phyloP scores from a whole-genome alignment of 225 moss, liverwort and hornwort species.

The Marchantia polymorpha region DNA sequence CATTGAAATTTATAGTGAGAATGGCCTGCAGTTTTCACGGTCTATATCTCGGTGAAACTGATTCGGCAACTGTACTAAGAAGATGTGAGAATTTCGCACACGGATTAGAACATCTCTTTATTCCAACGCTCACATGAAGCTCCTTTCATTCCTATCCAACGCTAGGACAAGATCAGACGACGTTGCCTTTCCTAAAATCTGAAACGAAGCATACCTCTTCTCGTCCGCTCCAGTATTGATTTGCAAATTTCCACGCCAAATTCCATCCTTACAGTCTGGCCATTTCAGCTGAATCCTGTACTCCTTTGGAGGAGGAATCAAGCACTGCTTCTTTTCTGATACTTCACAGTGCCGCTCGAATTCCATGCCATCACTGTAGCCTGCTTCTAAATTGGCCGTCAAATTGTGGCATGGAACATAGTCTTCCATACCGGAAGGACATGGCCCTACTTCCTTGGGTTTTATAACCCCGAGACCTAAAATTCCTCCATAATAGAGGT shows the following conservation, averaged over 20 bases:
- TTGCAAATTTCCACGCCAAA: constrained; percentile 45
- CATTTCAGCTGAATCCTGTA: constrained; percentile 37
- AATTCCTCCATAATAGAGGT: constrained; percentile 45
- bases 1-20: no score
- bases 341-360: constrained; percentile 42
- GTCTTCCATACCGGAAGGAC: constrained; percentile 38
- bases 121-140: no score
- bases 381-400: constrained; percentile 33
- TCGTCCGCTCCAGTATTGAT: constrained; percentile 15
- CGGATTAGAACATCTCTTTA: no score
- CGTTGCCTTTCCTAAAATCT: no score
- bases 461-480: constrained; percentile 38
- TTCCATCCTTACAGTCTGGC: constrained; percentile 33
- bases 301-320: constrained; percentile 35
- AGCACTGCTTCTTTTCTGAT: constrained; percentile 26
- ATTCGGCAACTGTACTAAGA: no score
- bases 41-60: no score
- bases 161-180: no score
- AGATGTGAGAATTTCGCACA: no score
- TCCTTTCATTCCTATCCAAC: no score
- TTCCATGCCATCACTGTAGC: constrained; percentile 29
- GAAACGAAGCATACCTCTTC: constrained; percentile 25
- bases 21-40: no score
- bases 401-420: constrained; percentile 47
- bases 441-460: constrained; percentile 35